Evolutionary conservation across 805 yeast genomes (phyloP), one percentile per base, ranked within the genome.

Genomic region (Jamesozyma rosinii): DNA sequence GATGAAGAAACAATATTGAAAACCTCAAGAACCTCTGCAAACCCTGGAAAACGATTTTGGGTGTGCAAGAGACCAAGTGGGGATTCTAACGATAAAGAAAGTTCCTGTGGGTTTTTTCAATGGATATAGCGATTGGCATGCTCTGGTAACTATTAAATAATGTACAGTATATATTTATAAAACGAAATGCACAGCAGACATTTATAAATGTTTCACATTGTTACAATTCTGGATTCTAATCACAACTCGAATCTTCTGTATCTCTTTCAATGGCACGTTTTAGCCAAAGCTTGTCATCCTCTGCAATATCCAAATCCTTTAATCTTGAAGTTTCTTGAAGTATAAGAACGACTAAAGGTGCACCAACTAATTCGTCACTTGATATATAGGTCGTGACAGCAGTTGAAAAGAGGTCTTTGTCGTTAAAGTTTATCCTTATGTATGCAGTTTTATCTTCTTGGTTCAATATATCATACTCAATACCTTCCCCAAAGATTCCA

Each of bases 21-120:
- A 47, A 68, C 75, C 0, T 74, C 77, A 0, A 67, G 58, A 49
- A 70, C 72, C 1, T 42, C 55, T 3, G 56, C 61, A 21, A 72
- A 72, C 44, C 69, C 64, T 32, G 81, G 81, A 0, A 66, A 62
- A 42, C 72, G 69, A 48, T 77, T 77, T 49, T 77, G 81, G 81
- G 66, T 73, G 19, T 77, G 82, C 53, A 47, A 65, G 0, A 61
- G 66, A 46, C 64, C 68, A 2, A 51, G 57, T 49, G 68, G 68
- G 18, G 50, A 48, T 21, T 46, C 50, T 5, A 48, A 45, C 15
- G 55, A 61, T 38, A 27, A 46, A 8, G 65, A 63, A 11, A 64
- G 57, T 39, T 68, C 67, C n/a, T 76, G 81, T 56, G 76, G 73
- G 1, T 75, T 58, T 50, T 76, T 76, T 54, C 68, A 75, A 57